These are phyloP conservation scores for Zygoascus hellenicus DNA, from an alignment of 1,139 yeast species.

Conservation along the genomic window DNA sequence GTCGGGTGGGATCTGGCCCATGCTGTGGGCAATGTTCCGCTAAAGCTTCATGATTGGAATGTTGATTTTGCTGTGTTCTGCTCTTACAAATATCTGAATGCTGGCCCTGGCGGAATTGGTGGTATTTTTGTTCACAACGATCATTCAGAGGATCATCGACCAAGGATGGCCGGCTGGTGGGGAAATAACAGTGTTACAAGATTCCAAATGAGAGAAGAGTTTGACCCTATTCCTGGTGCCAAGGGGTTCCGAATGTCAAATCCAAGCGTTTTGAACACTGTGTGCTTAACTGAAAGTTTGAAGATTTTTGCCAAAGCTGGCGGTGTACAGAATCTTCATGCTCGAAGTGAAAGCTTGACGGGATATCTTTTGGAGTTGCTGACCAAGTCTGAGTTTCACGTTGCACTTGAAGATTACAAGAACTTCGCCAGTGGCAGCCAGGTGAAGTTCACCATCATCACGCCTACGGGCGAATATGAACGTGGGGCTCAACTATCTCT, in stretches of 20 bases:
- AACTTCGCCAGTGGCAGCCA: slow-evolving; percentile 20
- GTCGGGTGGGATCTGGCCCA: slow-evolving; percentile 98
- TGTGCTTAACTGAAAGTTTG: slow-evolving; percentile 60
- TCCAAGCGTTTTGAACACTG: slow-evolving; percentile 81
- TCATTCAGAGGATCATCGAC: slow-evolving; percentile 38
- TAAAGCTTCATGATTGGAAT: slow-evolving; percentile 75
- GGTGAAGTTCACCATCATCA: slow-evolving; percentile 60
- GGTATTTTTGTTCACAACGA: slow-evolving; percentile 67
- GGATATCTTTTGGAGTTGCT: slow-evolving; percentile 48
- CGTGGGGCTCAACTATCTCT: slow-evolving; percentile 83
- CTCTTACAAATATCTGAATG: slow-evolving; percentile 80
- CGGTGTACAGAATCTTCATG: slow-evolving; percentile 53
- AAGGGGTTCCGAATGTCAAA: slow-evolving; percentile 88
- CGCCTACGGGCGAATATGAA: slow-evolving; percentile 53
- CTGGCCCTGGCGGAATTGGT: slow-evolving; percentile 92
- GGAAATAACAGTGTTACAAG: slow-evolving; percentile 68
- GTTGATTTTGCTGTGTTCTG: slow-evolving; percentile 96
- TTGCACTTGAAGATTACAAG: neutral
- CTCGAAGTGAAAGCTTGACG: slow-evolving; percentile 56
- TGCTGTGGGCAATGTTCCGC: slow-evolving; percentile 81
- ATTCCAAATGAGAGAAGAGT: slow-evolving; percentile 73
- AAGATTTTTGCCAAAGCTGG: slow-evolving; percentile 57
- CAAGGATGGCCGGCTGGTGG: slow-evolving; percentile 97
- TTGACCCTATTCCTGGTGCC: slow-evolving; percentile 78
- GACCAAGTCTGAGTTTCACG: slow-evolving; percentile 29